Evolutionary conservation across 257 asterid species (phyloP).

Genomic region (Ligustrum vulgare): DNA sequence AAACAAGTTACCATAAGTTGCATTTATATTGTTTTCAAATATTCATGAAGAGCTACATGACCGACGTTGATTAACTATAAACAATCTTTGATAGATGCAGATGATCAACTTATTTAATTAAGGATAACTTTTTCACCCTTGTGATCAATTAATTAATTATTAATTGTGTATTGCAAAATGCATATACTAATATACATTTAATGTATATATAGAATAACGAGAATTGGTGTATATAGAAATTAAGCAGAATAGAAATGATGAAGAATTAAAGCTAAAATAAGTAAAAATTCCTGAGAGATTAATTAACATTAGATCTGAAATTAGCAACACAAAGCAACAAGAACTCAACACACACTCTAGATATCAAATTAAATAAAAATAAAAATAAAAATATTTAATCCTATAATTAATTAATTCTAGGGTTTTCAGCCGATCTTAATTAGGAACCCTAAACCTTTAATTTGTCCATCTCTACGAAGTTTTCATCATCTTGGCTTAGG

Average conservation of each 20-base stretch:
- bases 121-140: not conserved
- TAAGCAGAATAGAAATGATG: not conserved
- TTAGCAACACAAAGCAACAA: not conserved
- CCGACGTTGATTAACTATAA: too few species aligned
- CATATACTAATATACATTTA: not conserved
- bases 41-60: too few species aligned
- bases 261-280: not conserved
- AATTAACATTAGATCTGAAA: not conserved
- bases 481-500: not conserved
- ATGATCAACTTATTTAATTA: not conserved
- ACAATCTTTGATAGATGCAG: not conserved
- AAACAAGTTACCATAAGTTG: too few species aligned
- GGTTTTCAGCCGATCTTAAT: slow-evolving; percentile 1
- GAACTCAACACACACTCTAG: not conserved
- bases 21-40: too few species aligned
- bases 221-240: not conserved
- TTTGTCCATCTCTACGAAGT: not conserved
- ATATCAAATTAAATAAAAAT: too few species aligned
- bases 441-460: not conserved
- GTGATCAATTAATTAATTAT: too few species aligned
- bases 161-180: not conserved
- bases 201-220: not conserved
- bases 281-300: not conserved
- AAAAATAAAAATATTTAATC: not conserved
- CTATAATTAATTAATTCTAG: not conserved